Conservation (phyloP, 225 moss, liverwort and hornwort genomes). For the Sphagnum tenellum region DNA sequence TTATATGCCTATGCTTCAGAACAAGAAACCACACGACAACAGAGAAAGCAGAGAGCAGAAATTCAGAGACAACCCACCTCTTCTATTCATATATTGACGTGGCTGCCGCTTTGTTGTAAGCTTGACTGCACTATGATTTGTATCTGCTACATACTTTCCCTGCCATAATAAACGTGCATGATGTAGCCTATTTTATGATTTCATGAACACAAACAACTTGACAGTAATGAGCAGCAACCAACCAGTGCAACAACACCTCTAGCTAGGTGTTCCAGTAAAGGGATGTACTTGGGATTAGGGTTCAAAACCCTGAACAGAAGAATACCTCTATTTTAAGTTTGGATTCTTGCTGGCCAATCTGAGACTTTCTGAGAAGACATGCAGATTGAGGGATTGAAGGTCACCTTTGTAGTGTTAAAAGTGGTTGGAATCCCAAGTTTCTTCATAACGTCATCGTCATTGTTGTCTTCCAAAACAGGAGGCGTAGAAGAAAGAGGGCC, state of each 20-base stretch:
- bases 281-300: background rate
- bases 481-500: slow-evolving; percentile 24
- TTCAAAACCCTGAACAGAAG: background rate
- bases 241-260: too few relatives aligned
- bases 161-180: slow-evolving; percentile 1
- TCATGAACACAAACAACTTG: background rate
- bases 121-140: slow-evolving; percentile 99
- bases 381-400: background rate
- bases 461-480: slow-evolving; percentile 27
- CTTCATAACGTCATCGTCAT: slow-evolving; percentile 94
- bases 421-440: slow-evolving; percentile 85
- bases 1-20: background rate
- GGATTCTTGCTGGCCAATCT: too few relatives aligned
- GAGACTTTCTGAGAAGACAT: too few relatives aligned
- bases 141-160: slow-evolving; percentile 83
- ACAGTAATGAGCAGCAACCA: background rate
- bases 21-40: too few relatives aligned
- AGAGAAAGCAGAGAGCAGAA: background rate
- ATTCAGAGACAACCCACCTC: slow-evolving; percentile 22
- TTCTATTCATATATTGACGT: slow-evolving; percentile 96
- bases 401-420: slow-evolving; percentile 73
- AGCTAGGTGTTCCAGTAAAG: background rate
- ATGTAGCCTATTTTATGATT: background rate
- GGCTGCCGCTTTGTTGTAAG: slow-evolving; percentile 89
- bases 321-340: background rate